Base-by-base conservation (phyloP, 495 filamentous ascomycete genomes). In the Chaetomium cochliodes region DNA sequence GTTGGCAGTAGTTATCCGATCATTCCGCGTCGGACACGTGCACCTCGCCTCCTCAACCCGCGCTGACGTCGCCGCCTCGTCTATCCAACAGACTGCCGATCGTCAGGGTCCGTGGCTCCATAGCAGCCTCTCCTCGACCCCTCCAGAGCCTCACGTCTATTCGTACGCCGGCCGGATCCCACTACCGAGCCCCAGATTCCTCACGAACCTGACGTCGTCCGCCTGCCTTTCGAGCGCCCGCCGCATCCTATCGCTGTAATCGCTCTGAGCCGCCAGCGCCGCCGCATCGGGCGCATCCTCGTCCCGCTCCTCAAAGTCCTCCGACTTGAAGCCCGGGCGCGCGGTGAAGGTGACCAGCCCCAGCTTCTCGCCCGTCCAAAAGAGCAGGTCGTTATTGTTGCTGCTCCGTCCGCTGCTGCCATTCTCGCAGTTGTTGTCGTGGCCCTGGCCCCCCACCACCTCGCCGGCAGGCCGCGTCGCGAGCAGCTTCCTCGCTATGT, bases 301-400 rank as follows among this genome's bases (percentile, higher is more conserved):
- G 64, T 64, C 79, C 69, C 41, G 71, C 64, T 78, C 76, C 67
- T 80, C 77, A 65, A 83, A 86, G 68, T 74, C 82, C 60, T 73
- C 79, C 57, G 73, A 65, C 23, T 69, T 79, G 63, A 80, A 81
- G 13, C 81, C 79, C 0, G 79, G 74, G 28, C 75, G 73, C 44
- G 79, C 75, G 0, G 86, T 85, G 63, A 89, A 89, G 26, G 82
- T 83, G 23, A 92, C 70, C 39, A 92, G 78, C 20, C 91, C 91
- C 58, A 93, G 79, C 67, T 87, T 87, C 67, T 93, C 91, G 15
- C 90, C 91, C 0, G 90, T 92, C 91, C 91, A 93, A 6, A 93
- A 76, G 15, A 91, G 76, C 56, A 93, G 75, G 68, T 92, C 88
- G 69, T 90, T 82, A 39, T 39, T 65, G 49, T 25, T 33, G 62